A percentile compares a stretch with the other conserved stretches of the same genome.
Conservation (phyloP, 2,329 filamentous ascomycete species). For the Pseudogymnoascus sp. region DNA sequence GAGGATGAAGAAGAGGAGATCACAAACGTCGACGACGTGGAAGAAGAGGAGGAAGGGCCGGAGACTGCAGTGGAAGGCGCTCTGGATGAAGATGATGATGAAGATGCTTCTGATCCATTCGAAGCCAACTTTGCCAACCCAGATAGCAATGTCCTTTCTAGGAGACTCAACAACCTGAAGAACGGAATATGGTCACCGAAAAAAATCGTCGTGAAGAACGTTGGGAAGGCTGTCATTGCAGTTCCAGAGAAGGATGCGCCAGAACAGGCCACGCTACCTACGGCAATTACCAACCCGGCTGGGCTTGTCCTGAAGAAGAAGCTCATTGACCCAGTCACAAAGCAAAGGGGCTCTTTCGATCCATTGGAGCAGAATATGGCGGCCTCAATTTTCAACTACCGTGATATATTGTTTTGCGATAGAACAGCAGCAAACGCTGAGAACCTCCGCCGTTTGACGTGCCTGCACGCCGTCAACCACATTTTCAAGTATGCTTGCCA, state of each 20-base stretch:
- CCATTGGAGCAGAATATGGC: conserved; percentile 57
- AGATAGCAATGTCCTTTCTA: conserved; percentile 51
- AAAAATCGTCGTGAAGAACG: conserved; percentile 34
- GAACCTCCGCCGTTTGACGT: conserved; percentile 61
- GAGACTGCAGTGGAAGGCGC: conserved; percentile 28
- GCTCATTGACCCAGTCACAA: conserved; percentile 46
- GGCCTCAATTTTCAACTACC: conserved; percentile 70
- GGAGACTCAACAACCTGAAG: conserved; percentile 43
- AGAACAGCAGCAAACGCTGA: conserved; percentile 61
- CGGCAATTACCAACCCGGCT: conserved; percentile 29
- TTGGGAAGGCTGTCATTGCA: conserved; percentile 40
- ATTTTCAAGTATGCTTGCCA: conserved; percentile 59
- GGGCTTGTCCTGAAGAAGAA: conserved; percentile 62
- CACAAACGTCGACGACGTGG: conserved; percentile 34
- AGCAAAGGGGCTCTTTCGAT: conserved; percentile 50
- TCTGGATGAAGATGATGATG: conserved; percentile 39
- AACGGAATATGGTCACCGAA: conserved; percentile 43
- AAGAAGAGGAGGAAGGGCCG: conserved; percentile 43
- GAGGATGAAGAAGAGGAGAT: conserved; percentile 30
- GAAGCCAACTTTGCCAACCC: conserved; percentile 68
- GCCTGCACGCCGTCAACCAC: conserved; percentile 84
- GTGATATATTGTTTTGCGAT: conserved; percentile 69
- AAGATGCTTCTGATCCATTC: conserved; percentile 61
- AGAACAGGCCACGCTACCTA: conserved; percentile 17
- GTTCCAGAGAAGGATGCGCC: conserved; percentile 35